phyloP scores from a whole-genome alignment of 768 basidiomycete genomes.

The Gyrodon lividus region DNA sequence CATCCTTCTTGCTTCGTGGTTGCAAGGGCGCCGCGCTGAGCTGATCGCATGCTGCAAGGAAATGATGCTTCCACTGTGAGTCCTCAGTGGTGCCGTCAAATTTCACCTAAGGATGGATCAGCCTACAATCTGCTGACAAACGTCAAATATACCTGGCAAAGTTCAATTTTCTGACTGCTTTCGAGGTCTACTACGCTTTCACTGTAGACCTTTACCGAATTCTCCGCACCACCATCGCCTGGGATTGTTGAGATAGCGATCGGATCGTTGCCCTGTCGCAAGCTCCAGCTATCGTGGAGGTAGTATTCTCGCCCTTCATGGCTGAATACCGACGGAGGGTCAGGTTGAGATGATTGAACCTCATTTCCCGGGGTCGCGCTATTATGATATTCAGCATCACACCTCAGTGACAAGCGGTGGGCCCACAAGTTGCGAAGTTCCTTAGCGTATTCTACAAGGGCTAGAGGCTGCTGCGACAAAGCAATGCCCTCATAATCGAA shows the following conservation, averaged over 20 bases:
- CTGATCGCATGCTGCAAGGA: constrained; percentile 43
- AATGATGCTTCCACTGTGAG: constrained; percentile 42
- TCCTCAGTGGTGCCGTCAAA: constrained; percentile 40
- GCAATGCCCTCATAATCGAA: constrained; percentile 33
- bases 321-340: constrained; percentile 44
- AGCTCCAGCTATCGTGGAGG: constrained; percentile 45
- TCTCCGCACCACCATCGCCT: background rate
- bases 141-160: constrained; percentile 50
- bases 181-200: constrained; percentile 58
- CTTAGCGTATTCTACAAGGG: constrained; percentile 41
- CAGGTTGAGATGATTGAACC: constrained; percentile 37
- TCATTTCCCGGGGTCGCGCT: constrained; percentile 36
- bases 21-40: constrained; percentile 35
- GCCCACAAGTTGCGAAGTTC: constrained; percentile 46
- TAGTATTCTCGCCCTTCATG: constrained; percentile 41
- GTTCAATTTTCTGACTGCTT: constrained; percentile 46
- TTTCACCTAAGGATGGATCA: constrained; percentile 38
- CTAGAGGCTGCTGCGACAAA: constrained; percentile 37
- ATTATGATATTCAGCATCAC: constrained; percentile 6
- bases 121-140: background rate
- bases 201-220: constrained; percentile 25
- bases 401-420: background rate
- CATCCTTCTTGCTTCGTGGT: constrained; percentile 26
- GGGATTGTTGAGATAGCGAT: constrained; percentile 8
- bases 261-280: constrained; percentile 43